These are phyloP conservation scores for Sarcodon aspratus DNA, from an alignment of 768 basidiomycete genomes.

Conservation along the genomic window DNA sequence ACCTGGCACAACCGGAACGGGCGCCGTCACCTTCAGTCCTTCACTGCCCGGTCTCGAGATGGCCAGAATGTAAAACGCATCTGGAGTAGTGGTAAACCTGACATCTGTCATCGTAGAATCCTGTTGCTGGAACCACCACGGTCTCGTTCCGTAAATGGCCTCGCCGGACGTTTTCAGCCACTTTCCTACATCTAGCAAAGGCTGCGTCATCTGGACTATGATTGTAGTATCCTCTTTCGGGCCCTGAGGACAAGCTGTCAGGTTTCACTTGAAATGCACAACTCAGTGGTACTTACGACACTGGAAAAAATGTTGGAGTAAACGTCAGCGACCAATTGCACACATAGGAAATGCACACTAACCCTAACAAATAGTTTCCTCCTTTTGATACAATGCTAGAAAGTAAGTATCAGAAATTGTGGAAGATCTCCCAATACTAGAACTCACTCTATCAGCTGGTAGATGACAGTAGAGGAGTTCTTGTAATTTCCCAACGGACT, in stretches of 20 bases:
- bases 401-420: conserved; percentile 14
- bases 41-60: conserved; percentile 6
- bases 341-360: conserved; percentile 7
- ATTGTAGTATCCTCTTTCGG: conserved; percentile 8
- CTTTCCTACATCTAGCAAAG: conserved; percentile 6
- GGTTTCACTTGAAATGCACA: not conserved
- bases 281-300: not conserved
- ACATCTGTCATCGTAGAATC: conserved; percentile 6
- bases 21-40: conserved; percentile 1
- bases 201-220: conserved; percentile 6
- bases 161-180: conserved; percentile 9
- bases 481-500: conserved; percentile 3
- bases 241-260: not conserved
- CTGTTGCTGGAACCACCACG: conserved; percentile 6
- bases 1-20: conserved; percentile 6
- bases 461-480: conserved; percentile 1
- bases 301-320: not conserved
- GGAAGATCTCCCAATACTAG: too few relatives aligned
- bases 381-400: conserved; percentile 43
- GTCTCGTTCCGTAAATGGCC: conserved; percentile 10
- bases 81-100: conserved; percentile 18
- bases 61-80: conserved; percentile 18
- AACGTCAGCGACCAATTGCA: not conserved
- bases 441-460: conserved; percentile 1
- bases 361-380: conserved; percentile 37